phyloP scores from a whole-genome alignment of 257 asterid genomes.

The Euphrasia confusa region DNA sequence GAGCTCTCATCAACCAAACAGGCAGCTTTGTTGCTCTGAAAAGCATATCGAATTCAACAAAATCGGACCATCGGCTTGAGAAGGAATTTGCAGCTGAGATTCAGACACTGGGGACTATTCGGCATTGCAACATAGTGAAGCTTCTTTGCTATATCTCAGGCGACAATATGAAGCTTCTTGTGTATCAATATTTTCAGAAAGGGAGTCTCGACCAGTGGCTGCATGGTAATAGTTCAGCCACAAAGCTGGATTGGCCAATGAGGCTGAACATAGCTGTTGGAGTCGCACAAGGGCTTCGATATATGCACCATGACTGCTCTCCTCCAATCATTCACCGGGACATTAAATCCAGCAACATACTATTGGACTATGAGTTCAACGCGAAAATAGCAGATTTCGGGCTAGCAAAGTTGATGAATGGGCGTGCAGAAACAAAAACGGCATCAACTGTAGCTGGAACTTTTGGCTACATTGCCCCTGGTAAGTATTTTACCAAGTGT shows the following conservation, averaged over 20 bases:
- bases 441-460: constrained; percentile 61
- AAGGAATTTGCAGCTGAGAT: constrained; percentile 61
- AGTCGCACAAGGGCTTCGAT: constrained; percentile 61
- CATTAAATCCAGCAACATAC: constrained; percentile 59
- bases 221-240: constrained; percentile 22
- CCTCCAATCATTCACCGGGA: constrained; percentile 62
- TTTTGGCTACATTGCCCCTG: constrained; percentile 68
- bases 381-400: constrained; percentile 67
- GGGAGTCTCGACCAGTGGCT: constrained; percentile 62
- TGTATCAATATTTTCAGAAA: constrained; percentile 53
- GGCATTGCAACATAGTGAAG: constrained; percentile 63
- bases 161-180: constrained; percentile 47
- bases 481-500: constrained; percentile 24
- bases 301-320: constrained; percentile 60
- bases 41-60: constrained; percentile 37
- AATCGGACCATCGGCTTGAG: constrained; percentile 34
- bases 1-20: constrained; percentile 29
- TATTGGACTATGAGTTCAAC: constrained; percentile 48
- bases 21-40: constrained; percentile 48
- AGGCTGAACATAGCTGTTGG: constrained; percentile 60
- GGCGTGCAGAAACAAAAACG: constrained; percentile 38
- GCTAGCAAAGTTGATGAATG: constrained; percentile 44
- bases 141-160: constrained; percentile 54
- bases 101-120: constrained; percentile 47
- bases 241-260: constrained; percentile 52